Conservation (phyloP, 1,139 yeast genomes). For the Pichia cactophila region DNA sequence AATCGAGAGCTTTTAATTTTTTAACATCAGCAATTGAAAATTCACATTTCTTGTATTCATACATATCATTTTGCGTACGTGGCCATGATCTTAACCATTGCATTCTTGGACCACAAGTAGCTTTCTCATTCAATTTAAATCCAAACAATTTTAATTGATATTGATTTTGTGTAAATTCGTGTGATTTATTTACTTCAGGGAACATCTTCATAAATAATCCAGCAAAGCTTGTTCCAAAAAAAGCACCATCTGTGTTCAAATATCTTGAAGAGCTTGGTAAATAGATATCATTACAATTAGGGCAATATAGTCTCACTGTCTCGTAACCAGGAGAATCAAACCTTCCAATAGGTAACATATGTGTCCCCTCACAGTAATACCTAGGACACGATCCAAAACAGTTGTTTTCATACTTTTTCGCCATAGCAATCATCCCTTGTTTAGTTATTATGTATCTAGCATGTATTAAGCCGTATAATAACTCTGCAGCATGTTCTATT, state of each 20-base stretch:
- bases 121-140: slow-evolving; percentile 66
- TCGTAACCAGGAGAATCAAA: slow-evolving; percentile 88
- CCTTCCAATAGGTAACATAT: slow-evolving; percentile 84
- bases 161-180: slow-evolving; percentile 43
- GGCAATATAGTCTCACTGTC: slow-evolving; percentile 87
- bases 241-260: slow-evolving; percentile 89
- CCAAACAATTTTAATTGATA: slow-evolving; percentile 83
- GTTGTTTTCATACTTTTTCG: slow-evolving; percentile 84
- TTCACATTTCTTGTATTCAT: slow-evolving; percentile 58
- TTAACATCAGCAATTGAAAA: slow-evolving; percentile 41
- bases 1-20: slow-evolving; percentile 19
- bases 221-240: slow-evolving; percentile 92
- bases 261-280: slow-evolving; percentile 81
- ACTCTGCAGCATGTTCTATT: slow-evolving; percentile 84
- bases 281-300: slow-evolving; percentile 87
- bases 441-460: slow-evolving; percentile 86
- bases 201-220: slow-evolving; percentile 85
- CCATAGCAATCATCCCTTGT: slow-evolving; percentile 90
- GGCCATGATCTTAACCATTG: slow-evolving; percentile 62
- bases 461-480: slow-evolving; percentile 87
- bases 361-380: slow-evolving; percentile 86
- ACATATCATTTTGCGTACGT: slow-evolving; percentile 34
- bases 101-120: slow-evolving; percentile 88
- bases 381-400: slow-evolving; percentile 93
- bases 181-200: slow-evolving; percentile 63